Evolutionary conservation across 2,329 filamentous ascomycete species (phyloP).

Genomic region (Ascocoryne sarcoides): DNA sequence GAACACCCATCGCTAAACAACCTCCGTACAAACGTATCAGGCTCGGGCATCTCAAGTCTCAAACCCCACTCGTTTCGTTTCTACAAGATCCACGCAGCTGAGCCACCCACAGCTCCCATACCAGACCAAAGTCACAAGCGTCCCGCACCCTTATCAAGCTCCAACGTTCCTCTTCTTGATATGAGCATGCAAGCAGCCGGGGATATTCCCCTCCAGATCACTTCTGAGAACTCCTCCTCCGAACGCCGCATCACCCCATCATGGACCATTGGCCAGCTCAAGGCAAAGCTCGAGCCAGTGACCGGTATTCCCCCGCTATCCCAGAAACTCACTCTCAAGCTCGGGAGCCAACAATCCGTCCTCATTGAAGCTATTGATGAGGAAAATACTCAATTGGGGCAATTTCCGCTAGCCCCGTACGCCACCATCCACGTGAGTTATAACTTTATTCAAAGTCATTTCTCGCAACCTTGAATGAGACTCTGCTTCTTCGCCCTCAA

Average conservation of each 20-base stretch:
- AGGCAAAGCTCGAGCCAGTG: constrained; percentile 81
- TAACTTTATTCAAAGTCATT: constrained; percentile 8
- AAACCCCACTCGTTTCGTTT: neutral
- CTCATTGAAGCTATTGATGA: constrained; percentile 64
- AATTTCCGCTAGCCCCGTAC: constrained; percentile 62
- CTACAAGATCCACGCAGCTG: no score
- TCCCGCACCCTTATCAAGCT: no score
- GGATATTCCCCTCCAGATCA: constrained; percentile 67
- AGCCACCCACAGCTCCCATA: no score
- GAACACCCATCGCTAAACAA: no score
- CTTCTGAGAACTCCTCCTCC: constrained; percentile 67
- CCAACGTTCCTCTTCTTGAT: no score
- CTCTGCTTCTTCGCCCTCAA: no score
- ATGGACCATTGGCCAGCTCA: constrained; percentile 81
- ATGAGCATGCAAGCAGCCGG: constrained; percentile 42
- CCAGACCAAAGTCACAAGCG: neutral
- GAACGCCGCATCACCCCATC: constrained; percentile 88
- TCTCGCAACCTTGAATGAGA: constrained; percentile 10
- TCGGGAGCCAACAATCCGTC: constrained; percentile 50
- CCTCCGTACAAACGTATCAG: no score
- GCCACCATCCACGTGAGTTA: constrained; percentile 70
- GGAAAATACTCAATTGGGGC: constrained; percentile 55
- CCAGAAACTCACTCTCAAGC: constrained; percentile 67
- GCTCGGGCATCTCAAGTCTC: no score
- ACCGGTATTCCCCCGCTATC: constrained; percentile 79